Conservation (phyloP, 805 yeast genomes). For the Limtongia smithiae region DNA sequence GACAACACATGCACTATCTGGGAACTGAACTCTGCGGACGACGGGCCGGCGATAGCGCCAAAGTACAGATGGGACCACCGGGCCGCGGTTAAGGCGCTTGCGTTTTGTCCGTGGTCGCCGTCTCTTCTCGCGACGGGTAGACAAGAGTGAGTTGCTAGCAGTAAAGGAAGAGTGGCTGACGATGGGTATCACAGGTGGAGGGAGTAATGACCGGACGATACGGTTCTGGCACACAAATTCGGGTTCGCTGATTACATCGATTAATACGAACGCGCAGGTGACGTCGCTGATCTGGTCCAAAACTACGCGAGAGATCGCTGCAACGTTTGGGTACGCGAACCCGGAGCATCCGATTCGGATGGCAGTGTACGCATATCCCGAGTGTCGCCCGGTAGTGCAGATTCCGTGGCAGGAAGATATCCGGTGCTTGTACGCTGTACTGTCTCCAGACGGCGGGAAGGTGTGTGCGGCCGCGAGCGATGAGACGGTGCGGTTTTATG, state of each 20-base stretch:
- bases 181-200: slow-evolving; percentile 76
- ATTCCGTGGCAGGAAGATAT: slow-evolving; percentile 37
- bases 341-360: slow-evolving; percentile 50
- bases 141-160: no score
- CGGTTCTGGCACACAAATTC: slow-evolving; percentile 82
- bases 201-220: slow-evolving; percentile 73
- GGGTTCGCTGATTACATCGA: slow-evolving; percentile 63
- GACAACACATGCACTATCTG: slow-evolving; percentile 78
- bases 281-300: slow-evolving; percentile 78
- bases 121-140: slow-evolving; percentile 63
- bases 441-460: slow-evolving; percentile 60
- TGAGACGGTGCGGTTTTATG: slow-evolving; percentile 69
- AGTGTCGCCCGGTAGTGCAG: slow-evolving; percentile 39
- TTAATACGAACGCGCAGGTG: slow-evolving; percentile 65
- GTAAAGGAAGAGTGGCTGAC: no score
- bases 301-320: slow-evolving; percentile 59
- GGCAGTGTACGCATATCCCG: slow-evolving; percentile 65
- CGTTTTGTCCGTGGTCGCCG: slow-evolving; percentile 88
- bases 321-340: slow-evolving; percentile 78
- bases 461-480: slow-evolving; percentile 77
- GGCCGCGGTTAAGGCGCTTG: slow-evolving; percentile 88
- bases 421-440: slow-evolving; percentile 62
- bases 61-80: slow-evolving; percentile 55
- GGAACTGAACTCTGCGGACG: slow-evolving; percentile 47
- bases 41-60: slow-evolving; percentile 43